Percentiles rank a stretch among this genome's conserved stretches.
phyloP scores from a whole-genome alignment of 2,329 filamentous ascomycete genomes.

The Epichloe typhina region DNA sequence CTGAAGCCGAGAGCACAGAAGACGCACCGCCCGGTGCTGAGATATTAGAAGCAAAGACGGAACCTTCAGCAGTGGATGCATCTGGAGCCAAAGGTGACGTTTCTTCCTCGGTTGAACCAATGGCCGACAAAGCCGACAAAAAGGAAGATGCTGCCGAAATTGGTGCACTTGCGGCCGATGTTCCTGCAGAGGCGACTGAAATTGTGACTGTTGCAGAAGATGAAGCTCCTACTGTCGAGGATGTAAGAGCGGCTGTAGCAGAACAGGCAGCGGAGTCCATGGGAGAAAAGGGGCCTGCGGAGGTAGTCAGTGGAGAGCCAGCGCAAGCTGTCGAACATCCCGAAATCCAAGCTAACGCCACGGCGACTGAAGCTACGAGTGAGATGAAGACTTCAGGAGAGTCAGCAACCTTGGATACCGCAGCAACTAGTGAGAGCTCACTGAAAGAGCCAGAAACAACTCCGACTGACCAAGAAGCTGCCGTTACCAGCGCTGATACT shows the following conservation, averaged over 20 bases:
- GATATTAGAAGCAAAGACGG: not conserved
- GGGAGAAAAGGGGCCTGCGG: slow-evolving; percentile 1
- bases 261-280: slow-evolving; percentile 10
- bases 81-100: not conserved
- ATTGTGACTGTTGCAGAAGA: not conserved
- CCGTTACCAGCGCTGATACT: not conserved
- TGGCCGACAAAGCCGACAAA: not conserved
- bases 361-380: not conserved
- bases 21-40: too few relatives aligned
- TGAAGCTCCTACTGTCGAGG: slow-evolving; percentile 3
- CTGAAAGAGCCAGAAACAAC: not conserved
- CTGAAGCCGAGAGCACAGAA: not conserved
- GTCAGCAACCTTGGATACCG: not conserved
- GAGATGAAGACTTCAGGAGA: not conserved
- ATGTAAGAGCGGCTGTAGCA: slow-evolving; percentile 4
- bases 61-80: not conserved
- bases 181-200: not conserved
- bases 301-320: slow-evolving; percentile 1
- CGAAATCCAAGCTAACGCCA: not conserved
- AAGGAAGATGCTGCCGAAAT: not conserved
- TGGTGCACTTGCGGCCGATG: not conserved
- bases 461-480: not conserved
- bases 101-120: not conserved
- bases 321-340: not conserved
- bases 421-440: not conserved